Base-by-base conservation (phyloP, 768 basidiomycete species). In the Baorangia bicolor region DNA sequence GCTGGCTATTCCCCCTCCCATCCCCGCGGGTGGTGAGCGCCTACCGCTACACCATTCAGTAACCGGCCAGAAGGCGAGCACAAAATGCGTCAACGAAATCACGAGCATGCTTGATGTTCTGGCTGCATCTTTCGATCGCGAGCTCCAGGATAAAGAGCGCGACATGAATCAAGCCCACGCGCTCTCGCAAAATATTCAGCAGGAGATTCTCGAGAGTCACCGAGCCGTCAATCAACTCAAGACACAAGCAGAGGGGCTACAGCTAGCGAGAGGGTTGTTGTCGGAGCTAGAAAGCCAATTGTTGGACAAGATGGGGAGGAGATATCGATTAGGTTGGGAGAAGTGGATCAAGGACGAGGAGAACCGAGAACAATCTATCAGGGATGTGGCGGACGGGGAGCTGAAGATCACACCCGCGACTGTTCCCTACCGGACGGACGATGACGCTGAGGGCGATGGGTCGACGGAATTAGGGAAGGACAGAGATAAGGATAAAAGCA, bases 281-380 rank as follows among this genome's bases (percentile, higher is more conserved):
- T 74, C 78, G 30, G 78, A 80, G 31, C 71, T 94, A 52, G 88
- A 93, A 70, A 72, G 70, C 18, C 85, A 85, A 57, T 73, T 98
- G 30, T 73, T 80, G 27, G 75, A 74, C 8, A 92, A 90, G 73
- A 92, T 97, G 85, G 89, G 87, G 20, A 81, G 81, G 63, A 78
- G 89, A 60, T 93, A 92, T 74, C 81, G 90, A 47, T 66, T 88
- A 25, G 96, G 94, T 3, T 98, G 90, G 87, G 92, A 96, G 69
- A 91, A 90, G 63, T 98, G 96, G 94, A 74, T 90, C 21, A 86
- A 86, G 61, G 88, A 89, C 53, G 92, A 98, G 74, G 88, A 92
- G 66, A 75, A 75, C 33, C 80, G 94, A 27, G 93, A 96, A 73
- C 82, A 77, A 57, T 70, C 71, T 2, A 84, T 92, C 59, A 81